Evolutionary conservation across 176 grass and related monocot species (phyloP), one percentile per base, ranked within the genome.

Genomic region (Oryza officinalis): DNA sequence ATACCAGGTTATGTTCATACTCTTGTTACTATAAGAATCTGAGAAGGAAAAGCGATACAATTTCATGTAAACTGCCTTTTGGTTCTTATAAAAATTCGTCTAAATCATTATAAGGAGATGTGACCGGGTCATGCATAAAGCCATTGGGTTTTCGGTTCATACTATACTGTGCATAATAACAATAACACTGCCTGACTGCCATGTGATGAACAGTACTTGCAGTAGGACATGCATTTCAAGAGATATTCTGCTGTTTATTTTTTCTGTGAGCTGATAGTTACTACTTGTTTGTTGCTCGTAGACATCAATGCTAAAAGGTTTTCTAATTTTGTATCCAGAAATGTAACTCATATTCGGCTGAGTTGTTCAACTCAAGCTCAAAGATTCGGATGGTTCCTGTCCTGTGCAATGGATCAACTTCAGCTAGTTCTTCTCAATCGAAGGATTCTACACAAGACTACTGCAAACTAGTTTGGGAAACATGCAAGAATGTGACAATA

Each of bases 301-400:
- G 43, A 27, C 10, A 43, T 20, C 65, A 63, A 0, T 6, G 47
- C 3, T 67, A 72, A 73, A 49, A 32, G 20, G 10, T 13, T 15
- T 64, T 23, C 52, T 8, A 8, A 10, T 40, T 54, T 30, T 60
- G 2, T 72, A 22, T 76, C 72, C 92, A 97, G 95, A 92, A 88
- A 82, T 98, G 95, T n/a, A 86, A 83, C 71, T 89, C 91, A 13
- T 98, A 86, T 81, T 88, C 95, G 0, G 86, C 84, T 13, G 91
- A 86, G 22, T 80, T 98, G 73, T 95, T 95, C 80, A 88, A 82
- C 41, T 69, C 78, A 72, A 88, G 46, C 64, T 66, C 84, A 73
- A 88, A 89, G 20, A 30, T 87, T 60, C 69, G 20, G 31, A 79
- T 64, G 67, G 75, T 97, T 85, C 95, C 95, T 18, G 32, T 83